Conservation (phyloP, 2,329 filamentous ascomycete genomes). For the Ceratocystiopsis minuta region DNA sequence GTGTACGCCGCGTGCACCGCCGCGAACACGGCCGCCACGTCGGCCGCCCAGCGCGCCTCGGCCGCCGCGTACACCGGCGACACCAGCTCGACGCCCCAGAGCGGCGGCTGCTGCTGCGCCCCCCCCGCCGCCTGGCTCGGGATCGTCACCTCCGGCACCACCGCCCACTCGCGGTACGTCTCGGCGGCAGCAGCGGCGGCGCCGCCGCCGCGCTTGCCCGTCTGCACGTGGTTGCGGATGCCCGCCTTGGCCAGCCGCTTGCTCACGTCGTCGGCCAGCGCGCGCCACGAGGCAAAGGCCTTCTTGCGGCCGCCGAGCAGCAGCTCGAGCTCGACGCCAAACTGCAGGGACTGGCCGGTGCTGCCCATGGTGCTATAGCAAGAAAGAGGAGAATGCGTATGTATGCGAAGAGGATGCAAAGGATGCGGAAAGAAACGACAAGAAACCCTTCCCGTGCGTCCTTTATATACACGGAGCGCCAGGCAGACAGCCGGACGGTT, state of each 20-base stretch:
- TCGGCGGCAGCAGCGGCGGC: constrained; percentile 13
- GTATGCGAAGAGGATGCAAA: neutral
- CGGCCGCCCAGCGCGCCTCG: constrained; percentile 13
- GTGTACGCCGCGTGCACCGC: constrained; percentile 12
- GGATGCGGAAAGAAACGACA: neutral
- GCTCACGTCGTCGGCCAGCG: constrained; percentile 19
- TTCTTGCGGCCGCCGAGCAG: constrained; percentile 17
- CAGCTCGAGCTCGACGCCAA: constrained; percentile 22
- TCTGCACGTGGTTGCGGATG: constrained; percentile 18
- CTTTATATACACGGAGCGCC: neutral
- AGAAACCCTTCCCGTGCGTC: neutral
- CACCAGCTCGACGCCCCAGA: constrained; percentile 14
- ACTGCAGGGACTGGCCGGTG: constrained; percentile 9
- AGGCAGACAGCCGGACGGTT: neutral
- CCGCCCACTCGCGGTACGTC: constrained; percentile 20
- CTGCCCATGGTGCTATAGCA: constrained; percentile 1
- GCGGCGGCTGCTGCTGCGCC: no score
- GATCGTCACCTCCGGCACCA: constrained; percentile 20
- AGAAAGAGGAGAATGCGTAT: neutral
- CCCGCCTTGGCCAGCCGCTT: constrained; percentile 15
- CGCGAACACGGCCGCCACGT: constrained; percentile 16
- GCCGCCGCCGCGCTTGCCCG: constrained; percentile 3
- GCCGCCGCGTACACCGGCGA: constrained; percentile 17
- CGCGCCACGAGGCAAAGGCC: constrained; percentile 14
- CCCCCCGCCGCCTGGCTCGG: constrained; percentile 14